Evolutionary conservation across 805 yeast species (phyloP).

Genomic region (Kregervanrija delftensis): DNA sequence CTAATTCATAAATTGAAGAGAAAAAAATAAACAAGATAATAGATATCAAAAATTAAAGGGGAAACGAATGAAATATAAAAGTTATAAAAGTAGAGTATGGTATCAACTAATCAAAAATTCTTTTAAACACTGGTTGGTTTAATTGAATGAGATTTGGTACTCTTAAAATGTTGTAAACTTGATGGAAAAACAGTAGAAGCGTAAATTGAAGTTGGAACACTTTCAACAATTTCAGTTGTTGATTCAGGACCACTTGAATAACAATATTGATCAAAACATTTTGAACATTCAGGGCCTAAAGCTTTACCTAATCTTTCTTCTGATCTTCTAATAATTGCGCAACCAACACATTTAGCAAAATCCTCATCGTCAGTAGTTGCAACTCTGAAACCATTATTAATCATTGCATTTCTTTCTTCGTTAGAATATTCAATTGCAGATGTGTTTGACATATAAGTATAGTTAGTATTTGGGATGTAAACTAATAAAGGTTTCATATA

Average conservation of each 20-base stretch:
- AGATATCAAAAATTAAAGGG: not conserved
- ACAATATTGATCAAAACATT: conserved; percentile 67
- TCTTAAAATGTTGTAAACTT: conserved; percentile 6
- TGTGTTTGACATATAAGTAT: conserved; percentile 53
- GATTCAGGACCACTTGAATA: conserved; percentile 22
- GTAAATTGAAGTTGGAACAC: conserved; percentile 11
- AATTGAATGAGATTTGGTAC: conserved; percentile 3
- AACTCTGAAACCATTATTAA: conserved; percentile 65
- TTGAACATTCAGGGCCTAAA: conserved; percentile 46
- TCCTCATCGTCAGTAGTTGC: conserved; percentile 57
- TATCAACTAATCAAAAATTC: conserved; percentile 2
- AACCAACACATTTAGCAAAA: conserved; percentile 69
- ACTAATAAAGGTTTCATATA: conserved; percentile 61
- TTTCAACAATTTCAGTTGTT: conserved; percentile 3
- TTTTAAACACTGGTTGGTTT: conserved; percentile 3
- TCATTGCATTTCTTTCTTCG: conserved; percentile 49
- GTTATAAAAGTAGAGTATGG: not conserved
- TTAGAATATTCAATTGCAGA: conserved; percentile 54
- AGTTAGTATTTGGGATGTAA: conserved; percentile 64
- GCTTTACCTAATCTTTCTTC: conserved; percentile 56
- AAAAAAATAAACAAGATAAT: not conserved
- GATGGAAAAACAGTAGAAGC: conserved; percentile 11
- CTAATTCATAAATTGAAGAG: not conserved
- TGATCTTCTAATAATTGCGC: conserved; percentile 74
- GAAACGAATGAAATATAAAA: conserved; percentile 1